Base-by-base conservation (phyloP, 2,329 filamentous ascomycete genomes). In the Pochonia chlamydosporia region DNA sequence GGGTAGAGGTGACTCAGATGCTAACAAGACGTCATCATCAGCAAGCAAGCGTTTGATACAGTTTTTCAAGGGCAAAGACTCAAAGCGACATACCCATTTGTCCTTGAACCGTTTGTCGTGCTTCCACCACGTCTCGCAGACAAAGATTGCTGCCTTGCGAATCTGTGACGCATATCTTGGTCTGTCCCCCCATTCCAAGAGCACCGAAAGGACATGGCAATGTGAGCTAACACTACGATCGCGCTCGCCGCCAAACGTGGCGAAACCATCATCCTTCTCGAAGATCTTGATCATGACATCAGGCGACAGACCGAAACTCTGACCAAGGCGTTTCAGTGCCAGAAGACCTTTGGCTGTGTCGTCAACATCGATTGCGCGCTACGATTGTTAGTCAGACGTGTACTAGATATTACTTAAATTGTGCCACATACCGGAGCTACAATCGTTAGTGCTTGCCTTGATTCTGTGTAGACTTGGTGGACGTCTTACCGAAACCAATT, bases 291-390 rank as follows among this genome's bases (percentile, higher is more conserved):
- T 31, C 10, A 54, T 23, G 10, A 16, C 33, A 3, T 31, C 13
- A n/a, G 41, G n/a, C 23, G 18, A 48, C 5, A 40, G 11, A 2
- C 33, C n/a, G n/a, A n/a, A n/a, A n/a, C n/a, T n/a, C 3, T 43
- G 42, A 5, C 51, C 49, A 4, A 50, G 47, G 3, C 21, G 36
- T 7, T 16, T 37, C n/a, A 54, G 46, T 14, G 40, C 28, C 6
- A 36, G 31, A 18, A 56, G 44, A n/a, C 39, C 26, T 26, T 50
- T 54, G 14, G 54, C 50, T 1, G 44, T 54, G 42, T 56, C 52
- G 39, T 56, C 54, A 5, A 43, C 52, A 44, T 56, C 54, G 5
- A 33, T 43, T 16, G 28, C n/a, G 25, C 13, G 16, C 18, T 39
- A 24, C 42, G 43, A n/a, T 3, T 45, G 16, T 35, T 14, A 11